These are phyloP conservation scores for Endocalyx cinctus DNA, from an alignment of 2,329 filamentous ascomycete species.

Conservation along the genomic window DNA sequence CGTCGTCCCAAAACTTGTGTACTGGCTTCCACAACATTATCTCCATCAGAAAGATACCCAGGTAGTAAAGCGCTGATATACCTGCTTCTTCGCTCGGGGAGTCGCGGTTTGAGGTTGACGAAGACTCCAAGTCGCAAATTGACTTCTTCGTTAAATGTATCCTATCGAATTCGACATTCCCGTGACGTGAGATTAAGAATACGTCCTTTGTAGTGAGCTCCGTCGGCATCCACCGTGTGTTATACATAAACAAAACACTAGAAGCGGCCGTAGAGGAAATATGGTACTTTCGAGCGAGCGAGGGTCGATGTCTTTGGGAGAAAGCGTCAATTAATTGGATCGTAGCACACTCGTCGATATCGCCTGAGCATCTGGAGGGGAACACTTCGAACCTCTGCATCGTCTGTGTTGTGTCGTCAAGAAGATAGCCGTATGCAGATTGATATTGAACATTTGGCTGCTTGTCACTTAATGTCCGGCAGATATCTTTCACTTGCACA, in stretches of 20 bases:
- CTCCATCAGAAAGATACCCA: constrained; percentile 11
- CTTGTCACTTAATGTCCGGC: constrained; percentile 5
- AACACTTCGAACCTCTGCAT: neutral
- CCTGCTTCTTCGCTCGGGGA: constrained; percentile 3
- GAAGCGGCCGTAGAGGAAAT: constrained; percentile 15
- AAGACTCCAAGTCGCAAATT: constrained; percentile 1
- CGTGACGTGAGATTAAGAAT: constrained; percentile 10
- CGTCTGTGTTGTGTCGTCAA: neutral
- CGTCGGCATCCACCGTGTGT: constrained; percentile 17
- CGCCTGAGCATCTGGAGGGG: neutral
- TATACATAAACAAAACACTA: constrained; percentile 18
- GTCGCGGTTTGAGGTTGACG: neutral
- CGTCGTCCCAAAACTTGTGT: constrained; percentile 9
- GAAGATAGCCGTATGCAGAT: constrained; percentile 6
- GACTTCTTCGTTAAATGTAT: constrained; percentile 7
- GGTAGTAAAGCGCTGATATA: constrained; percentile 4
- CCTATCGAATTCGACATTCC: constrained; percentile 6
- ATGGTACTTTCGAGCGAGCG: constrained; percentile 10
- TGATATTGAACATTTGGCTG: neutral
- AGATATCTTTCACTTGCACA: constrained; percentile 8
- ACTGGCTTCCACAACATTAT: constrained; percentile 11
- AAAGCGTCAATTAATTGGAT: neutral
- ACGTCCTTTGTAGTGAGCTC: constrained; percentile 10
- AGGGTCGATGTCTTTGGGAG: constrained; percentile 1
- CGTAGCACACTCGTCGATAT: constrained; percentile 4